Evolutionary conservation across 257 asterid genomes (phyloP).

Genomic region (Forsythia suspensa): DNA sequence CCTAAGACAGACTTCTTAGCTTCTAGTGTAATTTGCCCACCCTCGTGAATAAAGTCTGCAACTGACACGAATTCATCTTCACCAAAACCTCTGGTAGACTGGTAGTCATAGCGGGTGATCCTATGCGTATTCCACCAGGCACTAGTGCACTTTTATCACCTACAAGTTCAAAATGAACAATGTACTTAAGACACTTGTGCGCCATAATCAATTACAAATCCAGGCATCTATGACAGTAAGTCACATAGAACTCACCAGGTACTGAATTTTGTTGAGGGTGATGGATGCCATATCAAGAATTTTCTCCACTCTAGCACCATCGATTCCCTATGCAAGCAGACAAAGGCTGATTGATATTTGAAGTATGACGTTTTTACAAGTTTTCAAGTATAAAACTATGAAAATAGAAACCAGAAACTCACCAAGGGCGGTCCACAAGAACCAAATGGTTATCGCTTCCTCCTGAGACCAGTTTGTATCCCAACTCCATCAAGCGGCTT

Average conservation of each 20-base stretch:
- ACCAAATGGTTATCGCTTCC: slow-evolving; percentile 98
- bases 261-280: slow-evolving; percentile 94
- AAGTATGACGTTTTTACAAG: not conserved
- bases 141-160: slow-evolving; percentile 94
- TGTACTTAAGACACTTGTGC: not conserved
- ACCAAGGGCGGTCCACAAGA: slow-evolving; percentile 93
- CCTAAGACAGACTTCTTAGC: slow-evolving; percentile 73
- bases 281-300: slow-evolving; percentile 95
- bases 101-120: slow-evolving; percentile 95
- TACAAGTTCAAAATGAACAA: slow-evolving; percentile 16
- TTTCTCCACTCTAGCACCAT: slow-evolving; percentile 95
- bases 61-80: slow-evolving; percentile 63
- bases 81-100: slow-evolving; percentile 78
- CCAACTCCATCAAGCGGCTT: slow-evolving; percentile 65
- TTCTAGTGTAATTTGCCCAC: slow-evolving; percentile 72
- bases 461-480: slow-evolving; percentile 86
- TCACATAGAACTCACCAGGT: slow-evolving; percentile 59
- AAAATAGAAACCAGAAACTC: slow-evolving; percentile 26
- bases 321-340: slow-evolving; percentile 58
- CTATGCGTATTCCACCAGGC: slow-evolving; percentile 95
- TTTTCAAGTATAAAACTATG: not conserved
- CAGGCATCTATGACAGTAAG: not conserved
- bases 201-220: not conserved
- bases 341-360: not conserved
- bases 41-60: slow-evolving; percentile 90